Evolutionary conservation across 106 monocot species (phyloP).

Genomic region (Dendrobium catenatum): DNA sequence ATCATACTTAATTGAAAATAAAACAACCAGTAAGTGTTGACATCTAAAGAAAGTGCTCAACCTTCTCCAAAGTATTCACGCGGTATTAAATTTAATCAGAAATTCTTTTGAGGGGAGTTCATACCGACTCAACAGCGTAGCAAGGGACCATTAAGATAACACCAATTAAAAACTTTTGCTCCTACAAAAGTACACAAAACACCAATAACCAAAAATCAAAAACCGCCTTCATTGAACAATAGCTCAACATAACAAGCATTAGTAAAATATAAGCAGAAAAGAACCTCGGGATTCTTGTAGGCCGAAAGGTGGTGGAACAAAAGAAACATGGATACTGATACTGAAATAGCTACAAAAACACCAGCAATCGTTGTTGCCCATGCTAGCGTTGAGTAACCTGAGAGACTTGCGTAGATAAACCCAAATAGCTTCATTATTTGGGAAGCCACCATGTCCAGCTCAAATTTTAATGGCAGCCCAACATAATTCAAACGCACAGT

Average conservation of each 20-base stretch:
- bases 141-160: conserved; percentile 89
- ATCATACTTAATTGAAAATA: background rate
- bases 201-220: background rate
- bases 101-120: background rate
- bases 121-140: conserved; percentile 81
- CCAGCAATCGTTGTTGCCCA: conserved; percentile 54
- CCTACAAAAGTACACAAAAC: conserved; percentile 27
- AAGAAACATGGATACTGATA: conserved; percentile 46
- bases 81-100: background rate
- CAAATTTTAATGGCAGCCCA: background rate
- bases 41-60: background rate
- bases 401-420: background rate
- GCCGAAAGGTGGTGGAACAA: conserved; percentile 57
- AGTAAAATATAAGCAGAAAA: background rate
- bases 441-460: background rate
- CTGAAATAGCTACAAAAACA: conserved; percentile 32
- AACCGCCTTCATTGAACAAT: background rate
- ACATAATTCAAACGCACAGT: background rate
- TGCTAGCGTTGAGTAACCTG: conserved; percentile 26
- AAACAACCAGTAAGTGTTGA: background rate
- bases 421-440: background rate
- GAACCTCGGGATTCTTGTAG: conserved; percentile 69
- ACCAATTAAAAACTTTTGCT: conserved; percentile 87
- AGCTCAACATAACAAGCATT: background rate
- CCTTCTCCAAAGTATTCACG: background rate